These are phyloP conservation scores for Fusarium temperatum DNA, from an alignment of 2,329 filamentous ascomycete genomes.

Conservation along the genomic window DNA sequence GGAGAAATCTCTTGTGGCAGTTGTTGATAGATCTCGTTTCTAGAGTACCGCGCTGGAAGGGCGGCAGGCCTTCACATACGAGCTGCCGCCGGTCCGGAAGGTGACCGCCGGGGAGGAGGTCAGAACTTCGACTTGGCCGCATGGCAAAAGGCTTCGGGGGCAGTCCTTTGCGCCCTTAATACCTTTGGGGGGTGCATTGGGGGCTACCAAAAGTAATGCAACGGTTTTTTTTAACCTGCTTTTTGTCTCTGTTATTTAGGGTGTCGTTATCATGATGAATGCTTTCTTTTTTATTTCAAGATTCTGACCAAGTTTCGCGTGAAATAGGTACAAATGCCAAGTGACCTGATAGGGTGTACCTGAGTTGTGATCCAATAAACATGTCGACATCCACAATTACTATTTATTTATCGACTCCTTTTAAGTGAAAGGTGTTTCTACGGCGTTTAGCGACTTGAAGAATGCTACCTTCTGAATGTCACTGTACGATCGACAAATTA, in stretches of 20 bases:
- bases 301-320: neutral
- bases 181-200: slow-evolving; percentile 46
- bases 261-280: slow-evolving; percentile 49
- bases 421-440: neutral
- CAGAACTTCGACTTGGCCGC: slow-evolving; percentile 44
- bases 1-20: slow-evolving; percentile 49
- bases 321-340: neutral
- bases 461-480: neutral
- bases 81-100: slow-evolving; percentile 42
- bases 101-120: slow-evolving; percentile 45
- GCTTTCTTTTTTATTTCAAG: slow-evolving; percentile 35
- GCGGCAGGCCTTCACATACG: slow-evolving; percentile 17
- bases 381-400: neutral
- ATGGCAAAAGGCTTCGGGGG: slow-evolving; percentile 50
- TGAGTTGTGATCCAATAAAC: neutral
- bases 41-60: slow-evolving; percentile 46
- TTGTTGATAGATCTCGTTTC: slow-evolving; percentile 54
- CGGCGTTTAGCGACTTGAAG: too few species aligned
- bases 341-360: neutral
- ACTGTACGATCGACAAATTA: neutral
- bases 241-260: slow-evolving; percentile 50
- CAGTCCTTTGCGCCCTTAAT: slow-evolving; percentile 52
- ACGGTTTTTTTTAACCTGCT: slow-evolving; percentile 47
- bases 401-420: neutral
- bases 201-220: slow-evolving; percentile 56